Base-by-base conservation (phyloP, 2,329 filamentous ascomycete genomes). In the Coniochaeta sp. region DNA sequence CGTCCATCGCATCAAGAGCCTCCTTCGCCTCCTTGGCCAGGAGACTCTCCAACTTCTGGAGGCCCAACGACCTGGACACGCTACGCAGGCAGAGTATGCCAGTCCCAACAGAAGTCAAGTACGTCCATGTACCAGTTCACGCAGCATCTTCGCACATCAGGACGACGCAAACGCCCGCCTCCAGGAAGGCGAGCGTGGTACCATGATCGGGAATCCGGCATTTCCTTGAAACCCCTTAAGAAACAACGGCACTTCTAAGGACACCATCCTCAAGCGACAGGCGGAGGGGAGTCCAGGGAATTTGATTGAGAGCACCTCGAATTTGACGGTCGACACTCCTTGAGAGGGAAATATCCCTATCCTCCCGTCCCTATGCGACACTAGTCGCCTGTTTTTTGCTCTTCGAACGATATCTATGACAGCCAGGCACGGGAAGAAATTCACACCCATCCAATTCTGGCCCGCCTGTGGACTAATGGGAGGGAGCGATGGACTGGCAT, bases 121-220 rank as follows among this genome's bases (percentile, higher is more conserved):
- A 68, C 59, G 59, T 63, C 55, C 66, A 74, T 62, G 64, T 69
- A 10, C 79, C 79, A 3, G 73, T 67, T n/a, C 73, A 79, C 60
- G 77, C 42, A 5, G 42, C 42, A 22, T 12, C 42, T 22, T 22
- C n/a, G 19, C 42, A 47, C 42, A 22, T 47, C 6, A 47, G 10
- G 42, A 47, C 42, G 10, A 47, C 42, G 19, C n/a, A 22, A 4
- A 47, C 42, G 42, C 4, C 42, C 19, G 19, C n/a, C 19, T 7
- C 8, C 42, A 47, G 42, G 19, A 47, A 22, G 42, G 42, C 42
- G 42, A 47, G 42, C 42, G 10, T 47, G 10, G n/a, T 8, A 3
- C 19, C 19, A 6, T 24, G 19, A 22, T 22, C 10, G 42, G n/a
- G 9, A 57, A 26, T 57, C 54, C 19, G 19, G 16, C 42, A 19